Percentiles rank a stretch among this genome's conserved stretches.
Conservation (phyloP, 1,284 basidiomycete genomes). For the Meira nashicola region DNA sequence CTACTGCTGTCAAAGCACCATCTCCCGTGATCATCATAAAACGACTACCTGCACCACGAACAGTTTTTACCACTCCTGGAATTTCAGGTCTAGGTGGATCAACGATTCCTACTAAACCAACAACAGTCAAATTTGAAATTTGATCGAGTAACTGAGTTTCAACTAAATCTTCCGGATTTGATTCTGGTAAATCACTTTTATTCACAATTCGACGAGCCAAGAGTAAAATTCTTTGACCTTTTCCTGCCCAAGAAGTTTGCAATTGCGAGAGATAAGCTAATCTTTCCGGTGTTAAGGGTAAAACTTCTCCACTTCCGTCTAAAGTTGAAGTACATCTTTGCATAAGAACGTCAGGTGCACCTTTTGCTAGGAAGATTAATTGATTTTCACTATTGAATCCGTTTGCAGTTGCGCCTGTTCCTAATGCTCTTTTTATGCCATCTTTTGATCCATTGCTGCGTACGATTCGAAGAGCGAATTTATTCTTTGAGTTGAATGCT, state of each 20-base stretch:
- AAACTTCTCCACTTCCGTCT: constrained; percentile 52
- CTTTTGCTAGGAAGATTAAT: constrained; percentile 32
- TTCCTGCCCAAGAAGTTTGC: constrained; percentile 57
- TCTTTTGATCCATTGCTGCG: constrained; percentile 17
- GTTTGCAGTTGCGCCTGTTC: constrained; percentile 47
- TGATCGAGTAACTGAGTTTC: constrained; percentile 49
- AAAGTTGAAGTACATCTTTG: constrained; percentile 48
- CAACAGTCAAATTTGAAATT: constrained; percentile 59
- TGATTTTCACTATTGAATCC: constrained; percentile 32
- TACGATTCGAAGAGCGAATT: constrained; percentile 62
- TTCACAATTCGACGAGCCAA: constrained; percentile 54
- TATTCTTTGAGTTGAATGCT: constrained; percentile 65
- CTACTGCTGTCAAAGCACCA: constrained; percentile 59
- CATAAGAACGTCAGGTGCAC: constrained; percentile 53
- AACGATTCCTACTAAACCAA: constrained; percentile 64
- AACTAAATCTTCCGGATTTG: constrained; percentile 30
- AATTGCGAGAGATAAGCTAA: constrained; percentile 1
- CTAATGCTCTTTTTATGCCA: constrained; percentile 57
- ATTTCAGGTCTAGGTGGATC: constrained; percentile 65
- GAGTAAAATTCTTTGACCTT: constrained; percentile 63
- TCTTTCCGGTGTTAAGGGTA: constrained; percentile 31
- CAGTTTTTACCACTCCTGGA: constrained; percentile 58
- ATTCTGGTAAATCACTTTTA: constrained; percentile 12
- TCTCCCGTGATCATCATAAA: constrained; percentile 70
- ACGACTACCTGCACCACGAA: constrained; percentile 63